phyloP scores from a whole-genome alignment of 352 stramenopile genomes.

The Blastocystis sp. region DNA sequence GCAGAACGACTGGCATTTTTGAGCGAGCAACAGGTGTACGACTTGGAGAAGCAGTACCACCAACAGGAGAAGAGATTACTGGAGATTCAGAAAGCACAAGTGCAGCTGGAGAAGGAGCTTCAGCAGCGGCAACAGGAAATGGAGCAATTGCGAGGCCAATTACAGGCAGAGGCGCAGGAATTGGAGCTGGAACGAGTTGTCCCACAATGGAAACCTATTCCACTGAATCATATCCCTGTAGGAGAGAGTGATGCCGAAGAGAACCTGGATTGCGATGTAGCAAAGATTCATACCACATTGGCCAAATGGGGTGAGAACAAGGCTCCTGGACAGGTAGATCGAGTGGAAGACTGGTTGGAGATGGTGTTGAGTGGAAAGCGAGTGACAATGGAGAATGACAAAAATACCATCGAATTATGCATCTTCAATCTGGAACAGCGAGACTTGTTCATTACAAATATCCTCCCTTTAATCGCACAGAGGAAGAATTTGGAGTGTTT shows the following conservation, averaged over 20 bases:
- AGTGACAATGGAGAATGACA: slow-evolving; percentile 23
- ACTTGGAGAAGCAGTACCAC: slow-evolving; percentile 11
- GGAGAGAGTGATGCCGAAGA: neutral
- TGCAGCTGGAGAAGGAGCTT: neutral
- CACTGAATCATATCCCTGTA: neutral
- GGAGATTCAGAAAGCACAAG: neutral
- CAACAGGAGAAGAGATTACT: slow-evolving; percentile 4
- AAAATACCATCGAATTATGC: slow-evolving; percentile 41
- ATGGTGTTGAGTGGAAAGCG: slow-evolving; percentile 36
- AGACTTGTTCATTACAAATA: neutral
- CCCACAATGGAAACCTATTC: slow-evolving; percentile 6
- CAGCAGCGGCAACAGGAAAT: neutral
- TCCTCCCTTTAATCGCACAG: neutral
- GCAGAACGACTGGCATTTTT: slow-evolving; percentile 22
- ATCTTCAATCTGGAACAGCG: slow-evolving; percentile 41
- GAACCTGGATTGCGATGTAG: neutral
- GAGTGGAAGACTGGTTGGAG: slow-evolving; percentile 18
- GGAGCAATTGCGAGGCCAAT: neutral
- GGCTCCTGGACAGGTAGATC: neutral
- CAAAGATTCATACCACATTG: neutral
- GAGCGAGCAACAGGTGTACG: slow-evolving; percentile 20
- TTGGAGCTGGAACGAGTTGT: neutral
- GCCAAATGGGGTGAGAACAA: slow-evolving; percentile 28
- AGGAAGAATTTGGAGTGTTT: slow-evolving; percentile 59
- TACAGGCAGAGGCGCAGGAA: neutral